Base-by-base conservation (phyloP, 345 rosid genomes). In the Eutrema japonicum region DNA sequence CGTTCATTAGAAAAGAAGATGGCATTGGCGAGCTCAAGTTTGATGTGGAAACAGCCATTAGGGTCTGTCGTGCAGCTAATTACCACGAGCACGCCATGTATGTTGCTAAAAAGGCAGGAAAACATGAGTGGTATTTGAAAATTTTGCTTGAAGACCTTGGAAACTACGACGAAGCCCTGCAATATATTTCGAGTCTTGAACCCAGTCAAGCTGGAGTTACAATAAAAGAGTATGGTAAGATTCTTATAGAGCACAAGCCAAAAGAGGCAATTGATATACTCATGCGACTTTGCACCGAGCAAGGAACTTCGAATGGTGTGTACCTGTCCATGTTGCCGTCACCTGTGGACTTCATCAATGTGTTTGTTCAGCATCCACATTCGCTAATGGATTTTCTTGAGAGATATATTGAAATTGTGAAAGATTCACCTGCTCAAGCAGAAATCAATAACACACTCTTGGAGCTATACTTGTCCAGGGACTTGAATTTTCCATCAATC, bases 41-140 rank as follows among this genome's bases (percentile, higher is more conserved):
- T 59, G 99, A 95, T 62, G 96, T 92, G 60, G 99, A 95, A 80
- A 95, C 99, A 65, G 99, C 99, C 60, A 92, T 95, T 72, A 85
- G 96, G 85, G 99, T 95, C 63, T 95, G 99, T 52, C 98, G 96
- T 53, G 93, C 98, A 62, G 96, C 99, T 73, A 95, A 90, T 72
- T 95, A 92, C 82, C 98, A 95, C 30, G 97, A 92, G 80, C 99
- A 95, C 71, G 98, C 99, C 11, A 95, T 95, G 98, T 90, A 90
- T 77, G 99, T 95, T 65, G 99, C 99, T 11, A 88, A 87, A 87
- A 95, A 92, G 83, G 96, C 99, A 29, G 96, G 98, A 64, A 87
- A 87, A 77, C 99, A 95, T 85, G 98, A 95, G 73, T 86, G 88
- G 89, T 95, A 95, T 77, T 71, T 90, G 54, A 90, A 90, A 81